A percentile compares a stretch with the other conserved stretches of the same genome.
phyloP scores from a whole-genome alignment of 2,329 filamentous ascomycete species.

The Aspergillus tubingensis region DNA sequence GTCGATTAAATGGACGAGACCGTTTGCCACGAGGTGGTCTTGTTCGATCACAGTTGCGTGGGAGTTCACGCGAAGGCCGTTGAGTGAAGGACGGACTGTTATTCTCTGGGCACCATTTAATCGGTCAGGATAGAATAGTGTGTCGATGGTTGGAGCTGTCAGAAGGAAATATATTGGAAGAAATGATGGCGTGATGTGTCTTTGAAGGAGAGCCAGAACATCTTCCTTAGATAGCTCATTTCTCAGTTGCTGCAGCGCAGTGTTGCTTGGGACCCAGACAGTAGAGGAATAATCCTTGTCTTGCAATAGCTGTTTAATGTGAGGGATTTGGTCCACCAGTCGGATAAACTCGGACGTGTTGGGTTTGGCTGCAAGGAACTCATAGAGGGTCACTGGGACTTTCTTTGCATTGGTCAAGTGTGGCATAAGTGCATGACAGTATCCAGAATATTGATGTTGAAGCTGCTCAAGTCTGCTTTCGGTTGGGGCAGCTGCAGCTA shows the following conservation, averaged over 20 bases:
- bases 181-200: neutral
- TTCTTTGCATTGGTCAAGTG: neutral
- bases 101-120: neutral
- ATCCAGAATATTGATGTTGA: neutral
- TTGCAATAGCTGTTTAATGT: neutral
- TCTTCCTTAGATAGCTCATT: neutral
- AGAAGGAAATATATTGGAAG: neutral
- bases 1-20: neutral
- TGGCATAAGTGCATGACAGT: neutral
- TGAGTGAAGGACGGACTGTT: neutral
- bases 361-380: neutral
- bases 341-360: neutral
- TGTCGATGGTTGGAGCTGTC: neutral
- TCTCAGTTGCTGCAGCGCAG: neutral
- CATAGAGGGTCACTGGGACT: neutral
- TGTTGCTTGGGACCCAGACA: neutral
- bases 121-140: neutral
- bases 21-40: neutral
- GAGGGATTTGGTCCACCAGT: neutral
- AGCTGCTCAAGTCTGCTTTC: neutral
- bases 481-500: neutral
- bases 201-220: neutral
- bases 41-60: neutral
- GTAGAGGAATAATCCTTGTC: neutral
- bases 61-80: neutral